Conservation (phyloP, 805 yeast genomes). For the Tetrapisispora pingtungensis region DNA sequence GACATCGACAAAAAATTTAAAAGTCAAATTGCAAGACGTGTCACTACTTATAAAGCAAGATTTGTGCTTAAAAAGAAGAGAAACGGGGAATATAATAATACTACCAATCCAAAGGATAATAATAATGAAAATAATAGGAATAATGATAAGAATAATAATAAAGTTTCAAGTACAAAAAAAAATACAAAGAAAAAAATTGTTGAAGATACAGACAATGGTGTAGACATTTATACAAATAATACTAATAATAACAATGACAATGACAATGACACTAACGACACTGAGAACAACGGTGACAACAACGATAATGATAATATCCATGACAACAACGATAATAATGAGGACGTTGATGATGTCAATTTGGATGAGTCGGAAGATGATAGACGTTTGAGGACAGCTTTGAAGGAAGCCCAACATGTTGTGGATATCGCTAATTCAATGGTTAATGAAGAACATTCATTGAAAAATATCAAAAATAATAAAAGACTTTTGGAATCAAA, state of each 20-base stretch:
- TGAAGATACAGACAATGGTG: no score
- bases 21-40: constrained; percentile 26
- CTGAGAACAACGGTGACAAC: not conserved
- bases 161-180: not conserved
- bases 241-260: not conserved
- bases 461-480: not conserved
- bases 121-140: no score
- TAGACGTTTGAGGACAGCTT: not conserved
- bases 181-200: no score
- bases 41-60: constrained; percentile 29
- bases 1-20: constrained; percentile 26
- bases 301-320: not conserved
- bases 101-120: constrained; percentile 4
- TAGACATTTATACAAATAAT: not conserved
- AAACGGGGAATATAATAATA: constrained; percentile 18
- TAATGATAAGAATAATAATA: no score
- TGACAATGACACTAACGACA: not conserved
- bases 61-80: constrained; percentile 28
- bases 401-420: constrained; percentile 1
- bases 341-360: not conserved
- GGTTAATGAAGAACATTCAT: not conserved
- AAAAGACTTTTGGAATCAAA: constrained; percentile 6
- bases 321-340: not conserved
- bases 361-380: not conserved
- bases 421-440: constrained; percentile 1